Evolutionary conservation across 2,329 filamentous ascomycete species (phyloP), one percentile per base, ranked within the genome.

Genomic region (Colletotrichum sp.): DNA sequence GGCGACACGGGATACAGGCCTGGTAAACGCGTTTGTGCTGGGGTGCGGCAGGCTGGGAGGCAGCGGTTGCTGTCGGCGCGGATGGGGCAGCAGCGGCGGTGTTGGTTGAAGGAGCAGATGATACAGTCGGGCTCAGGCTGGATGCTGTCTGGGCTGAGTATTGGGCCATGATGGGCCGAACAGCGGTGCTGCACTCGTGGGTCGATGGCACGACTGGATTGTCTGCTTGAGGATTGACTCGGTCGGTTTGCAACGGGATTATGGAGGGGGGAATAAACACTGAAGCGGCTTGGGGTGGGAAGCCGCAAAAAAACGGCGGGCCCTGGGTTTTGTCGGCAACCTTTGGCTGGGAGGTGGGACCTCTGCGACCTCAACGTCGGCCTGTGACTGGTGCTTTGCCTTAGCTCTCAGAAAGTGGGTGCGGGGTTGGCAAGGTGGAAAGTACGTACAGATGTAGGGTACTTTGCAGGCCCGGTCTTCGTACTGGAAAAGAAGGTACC

Each of bases 11-110:
- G 66, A 92, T 92, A 81, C 91, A 92, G 34, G 91, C 91, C 80
- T 92, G 91, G 78, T 92, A 92, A 78, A 92, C 91, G 69, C 91
- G 90, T 83, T 92, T 92, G 82, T 92, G 90, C 79, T 90, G 89
- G 28, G 83, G 89, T 28, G 82, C 44, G 49, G 68, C 62, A 77
- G 39, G 21, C 71, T 70, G 60, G 71, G 68, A 28, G 75, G 76
- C 64, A 21, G 64, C 28, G 30, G 62, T 21, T 68, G 49, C 28
- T 30, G 65, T 15, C 21, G 70, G 30, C 39, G 69, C 71, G 21
- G 76, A n/a, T 16, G 68, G 65, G 28, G 71, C 69, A 13, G 79
- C 65, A n/a, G 77, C 30, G 18, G 52, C 30, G 16, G 66, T 15
- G 49, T 49, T 32, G 12, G 76, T 64, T n/a, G 78, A 71, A 12